These are phyloP conservation scores for Rubia yunnanensis DNA, from an alignment of 257 asterid genomes.

Conservation along the genomic window DNA sequence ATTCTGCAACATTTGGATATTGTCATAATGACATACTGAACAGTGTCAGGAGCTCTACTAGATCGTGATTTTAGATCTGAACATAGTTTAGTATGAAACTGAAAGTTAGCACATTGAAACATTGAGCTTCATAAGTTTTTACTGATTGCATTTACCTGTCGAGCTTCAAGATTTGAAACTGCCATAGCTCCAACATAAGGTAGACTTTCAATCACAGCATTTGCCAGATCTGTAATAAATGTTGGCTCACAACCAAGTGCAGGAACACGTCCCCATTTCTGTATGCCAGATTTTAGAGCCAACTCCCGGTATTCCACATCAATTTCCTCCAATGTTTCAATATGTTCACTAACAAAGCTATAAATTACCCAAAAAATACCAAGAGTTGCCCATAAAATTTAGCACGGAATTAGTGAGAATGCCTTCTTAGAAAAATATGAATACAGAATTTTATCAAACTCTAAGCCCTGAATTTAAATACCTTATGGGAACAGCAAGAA, in stretches of 20 bases:
- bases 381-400: conserved; percentile 9
- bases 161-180: conserved; percentile 95
- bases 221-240: conserved; percentile 90
- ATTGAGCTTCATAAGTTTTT: neutral
- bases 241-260: conserved; percentile 94
- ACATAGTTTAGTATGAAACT: neutral
- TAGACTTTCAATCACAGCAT: conserved; percentile 97
- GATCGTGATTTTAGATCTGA: neutral
- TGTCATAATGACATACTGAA: neutral
- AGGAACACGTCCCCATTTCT: conserved; percentile 99
- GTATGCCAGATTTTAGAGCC: conserved; percentile 87
- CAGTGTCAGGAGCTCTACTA: neutral
- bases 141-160: conserved; percentile 49
- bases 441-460: neutral
- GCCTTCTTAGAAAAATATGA: neutral
- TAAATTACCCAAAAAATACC: conserved; percentile 6
- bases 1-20: neutral
- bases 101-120: neutral
- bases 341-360: conserved; percentile 98
- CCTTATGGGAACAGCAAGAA: conserved; percentile 99
- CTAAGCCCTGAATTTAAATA: conserved; percentile 15
- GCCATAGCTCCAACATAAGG: conserved; percentile 99
- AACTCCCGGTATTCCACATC: conserved; percentile 98
- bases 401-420: neutral
- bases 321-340: conserved; percentile 96